A percentile compares a stretch with the other conserved stretches of the same genome.
These are phyloP conservation scores for Suillus variegatus DNA, from an alignment of 768 basidiomycete species.

Conservation along the genomic window DNA sequence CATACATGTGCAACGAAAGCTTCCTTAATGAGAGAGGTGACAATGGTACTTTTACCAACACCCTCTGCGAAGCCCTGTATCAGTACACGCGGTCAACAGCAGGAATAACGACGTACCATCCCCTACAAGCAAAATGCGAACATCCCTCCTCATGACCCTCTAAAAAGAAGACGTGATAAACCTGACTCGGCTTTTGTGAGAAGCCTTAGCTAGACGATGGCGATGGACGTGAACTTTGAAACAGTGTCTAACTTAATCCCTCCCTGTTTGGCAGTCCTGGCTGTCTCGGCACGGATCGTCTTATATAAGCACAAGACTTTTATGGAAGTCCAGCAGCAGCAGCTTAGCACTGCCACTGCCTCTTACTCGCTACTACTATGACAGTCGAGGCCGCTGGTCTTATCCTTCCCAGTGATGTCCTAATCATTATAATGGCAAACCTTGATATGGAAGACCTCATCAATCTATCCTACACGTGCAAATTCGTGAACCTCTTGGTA, in stretches of 20 bases:
- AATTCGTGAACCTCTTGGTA: constrained; percentile 41
- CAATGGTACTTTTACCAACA: constrained; percentile 97
- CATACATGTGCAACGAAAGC: constrained; percentile 87
- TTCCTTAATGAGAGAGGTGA: constrained; percentile 96
- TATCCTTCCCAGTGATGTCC: constrained; percentile 53
- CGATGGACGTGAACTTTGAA: neutral
- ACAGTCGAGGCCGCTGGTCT: constrained; percentile 8
- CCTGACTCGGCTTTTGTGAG: neutral
- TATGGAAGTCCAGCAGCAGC: neutral
- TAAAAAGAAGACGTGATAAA: neutral
- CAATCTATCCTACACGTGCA: constrained; percentile 31
- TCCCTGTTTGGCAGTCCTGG: constrained; percentile 3
- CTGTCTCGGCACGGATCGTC: constrained; percentile 1
- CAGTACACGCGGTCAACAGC: constrained; percentile 10
- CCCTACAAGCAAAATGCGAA: constrained; percentile 90
- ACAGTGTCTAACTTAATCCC: constrained; percentile 2
- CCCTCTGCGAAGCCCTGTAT: constrained; percentile 59
- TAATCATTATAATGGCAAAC: constrained; percentile 52
- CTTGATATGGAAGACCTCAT: constrained; percentile 46
- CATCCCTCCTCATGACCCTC: constrained; percentile 80
- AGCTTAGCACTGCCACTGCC: neutral
- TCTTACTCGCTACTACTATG: neutral
- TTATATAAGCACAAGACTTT: constrained; percentile 1
- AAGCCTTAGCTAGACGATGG: neutral
- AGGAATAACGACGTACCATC: constrained; percentile 63